Evolutionary conservation across 129 eudicot species (phyloP).

Genomic region (Saposhnikovia divaricata): DNA sequence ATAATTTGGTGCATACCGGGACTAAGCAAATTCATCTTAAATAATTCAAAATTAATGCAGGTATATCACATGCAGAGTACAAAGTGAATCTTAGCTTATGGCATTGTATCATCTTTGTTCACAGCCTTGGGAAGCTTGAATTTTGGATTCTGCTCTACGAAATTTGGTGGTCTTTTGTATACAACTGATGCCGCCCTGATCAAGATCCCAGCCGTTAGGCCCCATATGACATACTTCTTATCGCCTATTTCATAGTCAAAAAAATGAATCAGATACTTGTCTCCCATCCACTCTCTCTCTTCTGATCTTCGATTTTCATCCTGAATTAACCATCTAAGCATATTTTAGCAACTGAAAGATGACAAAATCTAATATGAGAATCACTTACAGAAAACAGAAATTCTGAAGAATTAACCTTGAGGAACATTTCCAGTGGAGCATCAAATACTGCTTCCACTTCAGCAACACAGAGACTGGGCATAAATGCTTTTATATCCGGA

Average conservation of each 20-base stretch:
- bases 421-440: conserved; percentile 95
- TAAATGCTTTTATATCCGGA: conserved; percentile 54
- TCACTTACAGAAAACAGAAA: not conserved
- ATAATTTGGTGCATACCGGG: not conserved
- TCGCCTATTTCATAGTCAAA: conserved; percentile 55
- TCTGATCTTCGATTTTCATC: conserved; percentile 75
- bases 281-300: conserved; percentile 82
- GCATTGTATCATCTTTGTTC: conserved; percentile 41
- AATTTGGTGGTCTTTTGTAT: conserved; percentile 62
- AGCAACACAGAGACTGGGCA: conserved; percentile 57
- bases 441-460: conserved; percentile 83
- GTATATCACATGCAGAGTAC: not conserved
- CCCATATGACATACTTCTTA: conserved; percentile 67
- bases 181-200: conserved; percentile 84
- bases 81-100: conserved; percentile 5
- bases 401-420: conserved; percentile 43
- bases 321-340: conserved; percentile 22
- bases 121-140: conserved; percentile 50
- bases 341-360: not conserved
- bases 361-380: not conserved
- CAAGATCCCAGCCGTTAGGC: conserved; percentile 82
- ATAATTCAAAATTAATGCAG: not conserved
- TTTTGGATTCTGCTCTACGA: conserved; percentile 60
- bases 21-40: not conserved
- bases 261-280: conserved; percentile 54